Base-by-base conservation (phyloP, 2,329 filamentous ascomycete species). In the Metarhizium guizhouense region DNA sequence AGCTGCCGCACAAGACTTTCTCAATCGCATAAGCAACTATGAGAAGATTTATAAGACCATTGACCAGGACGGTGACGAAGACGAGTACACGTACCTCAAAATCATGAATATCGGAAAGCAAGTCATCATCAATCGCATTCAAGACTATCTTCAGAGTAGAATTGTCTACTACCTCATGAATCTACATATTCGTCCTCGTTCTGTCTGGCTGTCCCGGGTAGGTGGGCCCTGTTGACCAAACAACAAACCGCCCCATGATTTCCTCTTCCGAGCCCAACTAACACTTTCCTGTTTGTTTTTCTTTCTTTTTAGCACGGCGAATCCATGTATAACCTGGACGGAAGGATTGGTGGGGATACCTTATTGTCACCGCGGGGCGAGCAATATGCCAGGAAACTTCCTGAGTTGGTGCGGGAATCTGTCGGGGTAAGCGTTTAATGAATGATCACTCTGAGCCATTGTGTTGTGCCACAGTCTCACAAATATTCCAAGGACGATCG, bases 161-260 rank as follows among this genome's bases (percentile, higher is more conserved):
- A 86, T 99, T 48, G 93, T 99, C 49, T 99, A 99, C 73, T 99
- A 96, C 70, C 83, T 97, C 57, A 96, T 97, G 86, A 99, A 97
- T 69, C 79, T 99, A 43, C 94, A 99, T 74, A 99, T 99, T 70
- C 93, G 93, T 61, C 93, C 93, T 18, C 84, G 94, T 56, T 95
- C 91, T 4, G 95, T 99, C 62, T 99, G 94, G 94, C 76, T 99
- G 53, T 97, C 94, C 62, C 81, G 94, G 60, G 89, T 93, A 77
- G 72, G 85, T 80, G 14, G 38, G 34, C 18, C 6, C 6, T 20
- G 42, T 48, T 5, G n/a, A 48, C 45, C 11, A 16, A 48, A 30
- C 25, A 16, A 48, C 4, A 14, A n/a, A 7, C 25, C 30, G 20
- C 25, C 11, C 13, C 25, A 30, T 30, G 18, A 48, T 29, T 11